Base-by-base conservation (phyloP, 768 basidiomycete species). In the Mycena filopes region DNA sequence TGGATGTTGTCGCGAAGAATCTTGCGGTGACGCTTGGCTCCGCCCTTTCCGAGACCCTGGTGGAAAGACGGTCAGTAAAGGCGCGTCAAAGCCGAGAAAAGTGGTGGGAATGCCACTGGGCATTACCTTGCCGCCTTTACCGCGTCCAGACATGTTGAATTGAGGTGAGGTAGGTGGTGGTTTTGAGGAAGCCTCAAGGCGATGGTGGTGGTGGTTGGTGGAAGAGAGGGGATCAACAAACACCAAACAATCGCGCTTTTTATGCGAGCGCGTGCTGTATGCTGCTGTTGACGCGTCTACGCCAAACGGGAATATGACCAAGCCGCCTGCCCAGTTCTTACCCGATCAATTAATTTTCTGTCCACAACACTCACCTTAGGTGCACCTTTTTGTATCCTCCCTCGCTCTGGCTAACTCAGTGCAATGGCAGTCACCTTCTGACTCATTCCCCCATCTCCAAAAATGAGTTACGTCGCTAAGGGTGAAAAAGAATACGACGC, bases 401-500 rank as follows among this genome's bases (percentile, higher is more conserved):
- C 23, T 15, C 33, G 31, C 18, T n/a, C 31, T 23, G 8, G 21
- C 60, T 65, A 42, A 68, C 65, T 49, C 26, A 31, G 26, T 38
- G 6, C 43, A n/a, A n/a, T n/a, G n/a, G n/a, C 36, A 91, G 90
- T 91, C 91, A 91, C 91, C 91, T 91, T 85, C 90, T 92, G 86
- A 89, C 89, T 91, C 89, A 83, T 84, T 82, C 48, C 59, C 57
- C 59, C 57, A 60, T 42, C 23, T 70, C 74, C 63, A 70, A 91
- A 77, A 82, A 95, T 95, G 94, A 94, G 93, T 93, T 95, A 96
- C 92, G 95, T 95, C 94, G 93, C 94, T 86, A 95, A 95, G 89
- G 93, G 91, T 80, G 95, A 96, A 81, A 96, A 98, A 81, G 96
- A 98, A 79, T 96, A 95, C 86, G 98, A 98, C 72, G 95, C 94